A percentile compares a stretch with the other conserved stretches of the same genome.
phyloP scores from a whole-genome alignment of 2,329 filamentous ascomycete genomes.

The Massarina eburnea region DNA sequence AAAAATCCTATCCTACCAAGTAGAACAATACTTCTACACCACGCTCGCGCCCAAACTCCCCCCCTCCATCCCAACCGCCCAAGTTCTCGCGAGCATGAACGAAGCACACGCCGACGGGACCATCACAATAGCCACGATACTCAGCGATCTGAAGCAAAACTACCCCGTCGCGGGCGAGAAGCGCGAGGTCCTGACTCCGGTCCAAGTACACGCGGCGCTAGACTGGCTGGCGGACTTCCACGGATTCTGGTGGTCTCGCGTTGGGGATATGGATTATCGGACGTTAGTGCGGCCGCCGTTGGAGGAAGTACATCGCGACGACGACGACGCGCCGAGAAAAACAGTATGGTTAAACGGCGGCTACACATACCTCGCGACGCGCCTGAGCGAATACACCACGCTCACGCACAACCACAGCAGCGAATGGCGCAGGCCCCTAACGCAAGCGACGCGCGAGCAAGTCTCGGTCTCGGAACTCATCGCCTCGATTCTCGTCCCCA shows the following conservation, averaged over 20 bases:
- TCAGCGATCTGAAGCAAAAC: conserved; percentile 57
- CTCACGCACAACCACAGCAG: conserved; percentile 52
- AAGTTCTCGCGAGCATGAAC: conserved; percentile 52
- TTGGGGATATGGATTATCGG: conserved; percentile 28
- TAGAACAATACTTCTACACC: conserved; percentile 67
- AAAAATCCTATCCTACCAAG: conserved; percentile 67
- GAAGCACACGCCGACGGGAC: conserved; percentile 37
- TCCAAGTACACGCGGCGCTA: conserved; percentile 57
- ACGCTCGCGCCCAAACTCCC: conserved; percentile 55
- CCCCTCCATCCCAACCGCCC: conserved; percentile 51
- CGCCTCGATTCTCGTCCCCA: conserved; percentile 51
- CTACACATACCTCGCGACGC: conserved; percentile 69
- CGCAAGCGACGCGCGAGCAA: conserved; percentile 31
- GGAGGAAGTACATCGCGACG: conserved; percentile 49
- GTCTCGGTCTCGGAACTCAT: conserved; percentile 55
- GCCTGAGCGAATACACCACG: conserved; percentile 56
- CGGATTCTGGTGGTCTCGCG: conserved; percentile 52
- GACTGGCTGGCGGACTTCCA: conserved; percentile 68
- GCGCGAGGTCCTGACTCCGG: conserved; percentile 48
- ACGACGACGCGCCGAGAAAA: conserved; percentile 17
- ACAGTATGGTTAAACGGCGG: conserved; percentile 66
- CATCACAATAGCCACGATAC: conserved; percentile 55
- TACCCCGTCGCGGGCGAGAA: conserved; percentile 62
- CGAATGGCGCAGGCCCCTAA: conserved; percentile 59
- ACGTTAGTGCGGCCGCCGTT: conserved; percentile 57